A percentile compares a stretch with the other conserved stretches of the same genome.
Conservation (phyloP, 108 stramenopile genomes). For the Mediolabrus comicus region DNA sequence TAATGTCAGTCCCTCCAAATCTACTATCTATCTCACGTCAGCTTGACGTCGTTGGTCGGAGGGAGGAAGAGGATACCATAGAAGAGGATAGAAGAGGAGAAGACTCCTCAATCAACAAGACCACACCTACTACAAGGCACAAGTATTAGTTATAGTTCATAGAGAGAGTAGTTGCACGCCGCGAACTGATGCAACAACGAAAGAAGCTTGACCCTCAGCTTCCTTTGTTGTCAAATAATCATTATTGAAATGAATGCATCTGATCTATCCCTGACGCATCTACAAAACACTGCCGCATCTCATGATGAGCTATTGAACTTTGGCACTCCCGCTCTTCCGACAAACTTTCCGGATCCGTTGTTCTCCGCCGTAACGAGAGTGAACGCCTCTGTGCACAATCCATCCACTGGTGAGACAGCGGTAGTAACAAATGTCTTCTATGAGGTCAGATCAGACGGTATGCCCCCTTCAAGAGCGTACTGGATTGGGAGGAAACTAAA, state of each 20-base stretch:
- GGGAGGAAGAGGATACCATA: too few species aligned
- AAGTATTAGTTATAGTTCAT: too few species aligned
- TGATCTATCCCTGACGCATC: background rate
- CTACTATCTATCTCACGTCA: too few species aligned
- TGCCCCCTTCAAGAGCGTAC: conserved; percentile 62
- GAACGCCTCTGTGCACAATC: conserved; percentile 68
- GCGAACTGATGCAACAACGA: too few species aligned
- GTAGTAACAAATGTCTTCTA: conserved; percentile 72
- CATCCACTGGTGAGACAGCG: conserved; percentile 46
- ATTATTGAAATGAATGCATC: background rate
- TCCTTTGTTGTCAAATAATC: too few species aligned
- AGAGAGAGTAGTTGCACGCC: too few species aligned
- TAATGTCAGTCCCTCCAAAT: too few species aligned
- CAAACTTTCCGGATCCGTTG: conserved; percentile 4
- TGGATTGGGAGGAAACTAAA: conserved; percentile 77
- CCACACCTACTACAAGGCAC: too few species aligned
- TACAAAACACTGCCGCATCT: conserved; percentile 10
- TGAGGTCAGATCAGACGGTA: conserved; percentile 59
- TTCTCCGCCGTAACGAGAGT: conserved; percentile 34
- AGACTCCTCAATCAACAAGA: too few species aligned
- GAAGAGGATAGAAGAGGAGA: too few species aligned
- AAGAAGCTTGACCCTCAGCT: too few species aligned
- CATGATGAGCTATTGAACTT: background rate
- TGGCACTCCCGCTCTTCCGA: conserved; percentile 12
- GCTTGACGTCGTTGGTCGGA: too few species aligned